Evolutionary conservation across 2,329 filamentous ascomycete genomes (phyloP), one percentile per base, ranked within the genome.

Genomic region (Colletotrichum sp.): DNA sequence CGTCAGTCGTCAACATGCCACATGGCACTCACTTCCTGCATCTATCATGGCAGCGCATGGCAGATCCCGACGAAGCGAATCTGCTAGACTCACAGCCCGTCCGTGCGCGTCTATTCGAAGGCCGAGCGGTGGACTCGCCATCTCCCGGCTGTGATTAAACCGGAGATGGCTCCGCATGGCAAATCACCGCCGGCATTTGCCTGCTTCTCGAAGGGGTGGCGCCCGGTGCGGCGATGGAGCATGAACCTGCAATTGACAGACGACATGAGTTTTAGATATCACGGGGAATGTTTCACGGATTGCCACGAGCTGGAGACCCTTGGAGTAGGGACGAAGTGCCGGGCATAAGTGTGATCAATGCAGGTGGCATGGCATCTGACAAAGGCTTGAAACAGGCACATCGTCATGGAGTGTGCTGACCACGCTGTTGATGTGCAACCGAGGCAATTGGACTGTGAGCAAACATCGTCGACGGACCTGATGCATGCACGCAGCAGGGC

Each of bases 21-120:
- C 56, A 13, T 21, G 12, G 24, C 24, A 16, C 56, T 28, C 65
- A 32, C 24, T 12, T 58, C 26, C 18, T 38, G 9, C 36, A 30
- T 38, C 24, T 7, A 30, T 8, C 12, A 24, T 36, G 30, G 55
- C 61, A 63, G 61, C 28, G 43, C 30, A 58, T 21, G 21, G 66
- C 8, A 58, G 58, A 73, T 64, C 56, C 32, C 34, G 36, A 13
- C 13, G 36, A 43, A 56, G 26, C 16, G 43, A 69, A 62, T 32
- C 28, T 63, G 58, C 16, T 24, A 63, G 48, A 32, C 56, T 30
- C 58, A 26, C 34, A 18, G 12, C 21, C 32, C n/a, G 34, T 64
- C 71, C 48, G 71, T 73, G 71, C 71, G 71, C 58, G 34, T n/a
- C 59, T 64, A 73, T 70, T 64, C 34, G 58, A 64, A 58, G 66